Conservation (phyloP, 345 rosid species). For the Salix dunnii region DNA sequence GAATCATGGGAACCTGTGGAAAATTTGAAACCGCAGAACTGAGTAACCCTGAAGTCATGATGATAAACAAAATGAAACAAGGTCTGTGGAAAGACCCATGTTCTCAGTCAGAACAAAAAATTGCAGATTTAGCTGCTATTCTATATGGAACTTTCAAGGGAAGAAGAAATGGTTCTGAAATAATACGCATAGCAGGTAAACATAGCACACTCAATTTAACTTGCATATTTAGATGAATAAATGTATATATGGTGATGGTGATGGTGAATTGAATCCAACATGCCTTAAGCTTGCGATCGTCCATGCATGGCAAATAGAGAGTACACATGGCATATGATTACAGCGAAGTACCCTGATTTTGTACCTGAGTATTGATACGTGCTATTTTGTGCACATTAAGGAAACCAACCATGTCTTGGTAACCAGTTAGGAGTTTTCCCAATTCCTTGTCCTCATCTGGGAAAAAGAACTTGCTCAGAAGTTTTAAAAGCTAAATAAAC, state of each 20-base stretch:
- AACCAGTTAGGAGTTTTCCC: constrained; percentile 75
- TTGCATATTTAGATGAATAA: neutral
- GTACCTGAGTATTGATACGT: constrained; percentile 79
- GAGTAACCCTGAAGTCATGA: neutral
- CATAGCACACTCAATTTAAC: neutral
- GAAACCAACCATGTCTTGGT: constrained; percentile 91
- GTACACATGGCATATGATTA: neutral
- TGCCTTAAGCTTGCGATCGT: neutral
- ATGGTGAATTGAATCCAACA: neutral
- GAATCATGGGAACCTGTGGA: constrained; percentile 72
- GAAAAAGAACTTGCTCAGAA: constrained; percentile 13
- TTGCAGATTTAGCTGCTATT: neutral
- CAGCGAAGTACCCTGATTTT: neutral
- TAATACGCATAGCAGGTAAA: neutral
- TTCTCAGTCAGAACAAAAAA: neutral
- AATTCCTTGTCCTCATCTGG: constrained; percentile 80
- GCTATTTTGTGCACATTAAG: constrained; percentile 81
- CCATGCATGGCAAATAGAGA: neutral
- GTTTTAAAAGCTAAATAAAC: neutral
- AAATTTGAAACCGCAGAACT: neutral
- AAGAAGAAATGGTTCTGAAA: neutral
- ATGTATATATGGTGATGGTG: neutral
- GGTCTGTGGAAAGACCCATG: neutral
- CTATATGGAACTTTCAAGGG: neutral
- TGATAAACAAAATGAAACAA: neutral